These are phyloP conservation scores for Sphaerostilbella broomeana DNA, from an alignment of 2,329 filamentous ascomycete genomes.

Conservation along the genomic window DNA sequence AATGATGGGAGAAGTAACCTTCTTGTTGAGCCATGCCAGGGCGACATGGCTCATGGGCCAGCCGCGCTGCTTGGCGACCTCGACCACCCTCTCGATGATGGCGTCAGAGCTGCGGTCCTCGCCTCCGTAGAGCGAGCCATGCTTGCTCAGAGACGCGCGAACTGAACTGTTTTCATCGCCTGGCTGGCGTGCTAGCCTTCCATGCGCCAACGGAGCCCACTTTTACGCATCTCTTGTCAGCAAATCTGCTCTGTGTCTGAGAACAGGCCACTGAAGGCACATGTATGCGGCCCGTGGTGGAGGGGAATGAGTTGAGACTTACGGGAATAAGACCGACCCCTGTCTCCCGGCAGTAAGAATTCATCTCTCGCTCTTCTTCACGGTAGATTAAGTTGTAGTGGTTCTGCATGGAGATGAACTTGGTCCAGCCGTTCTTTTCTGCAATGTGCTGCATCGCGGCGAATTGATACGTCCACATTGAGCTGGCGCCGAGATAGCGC, in stretches of 20 bases:
- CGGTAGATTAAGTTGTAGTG: slow-evolving; percentile 47
- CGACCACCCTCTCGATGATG: slow-evolving; percentile 33
- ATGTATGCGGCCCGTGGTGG: too few species aligned
- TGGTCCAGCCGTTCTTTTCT: slow-evolving; percentile 46
- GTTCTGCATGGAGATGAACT: slow-evolving; percentile 52
- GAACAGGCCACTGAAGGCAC: too few species aligned
- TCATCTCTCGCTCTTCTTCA: slow-evolving; percentile 47
- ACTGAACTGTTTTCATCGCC: slow-evolving; percentile 28
- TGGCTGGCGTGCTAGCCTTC: slow-evolving; percentile 14
- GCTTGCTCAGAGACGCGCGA: too few species aligned
- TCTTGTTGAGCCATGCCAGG: slow-evolving; percentile 54
- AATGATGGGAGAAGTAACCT: slow-evolving; percentile 51
- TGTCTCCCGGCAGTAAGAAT: slow-evolving; percentile 20
- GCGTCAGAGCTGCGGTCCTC: slow-evolving; percentile 14
- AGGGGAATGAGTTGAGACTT: too few species aligned
- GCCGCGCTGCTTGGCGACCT: slow-evolving; percentile 48
- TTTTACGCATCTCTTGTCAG: too few species aligned
- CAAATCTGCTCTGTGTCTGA: too few species aligned
- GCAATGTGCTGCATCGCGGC: slow-evolving; percentile 42
- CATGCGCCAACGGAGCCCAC: slow-evolving; percentile 14
- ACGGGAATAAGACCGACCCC: slow-evolving; percentile 16
- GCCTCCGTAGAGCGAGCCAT: background rate
- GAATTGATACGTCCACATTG: slow-evolving; percentile 39
- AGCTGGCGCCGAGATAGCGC: slow-evolving; percentile 34
- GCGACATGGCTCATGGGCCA: slow-evolving; percentile 58